Base-by-base conservation (phyloP, 2,329 filamentous ascomycete species). In the Apiospora phragmitis region DNA sequence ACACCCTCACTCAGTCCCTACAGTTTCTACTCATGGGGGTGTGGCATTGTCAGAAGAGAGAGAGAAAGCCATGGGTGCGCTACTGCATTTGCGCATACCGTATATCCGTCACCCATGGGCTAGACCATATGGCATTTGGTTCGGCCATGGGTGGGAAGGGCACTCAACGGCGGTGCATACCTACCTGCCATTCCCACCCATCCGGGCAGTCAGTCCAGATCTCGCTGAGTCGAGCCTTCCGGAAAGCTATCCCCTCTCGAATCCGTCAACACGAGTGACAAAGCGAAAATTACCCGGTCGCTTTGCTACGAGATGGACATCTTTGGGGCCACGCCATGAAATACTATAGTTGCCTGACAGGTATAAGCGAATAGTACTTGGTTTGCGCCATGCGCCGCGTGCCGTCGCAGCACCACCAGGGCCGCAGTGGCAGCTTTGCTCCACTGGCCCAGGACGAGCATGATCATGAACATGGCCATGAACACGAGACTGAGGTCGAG, bases 381-480 rank as follows among this genome's bases (percentile, higher is more conserved):
- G 11, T 45, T 32, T 32, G n/a, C 24, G 42, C 65, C 26, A 72
- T 72, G 71, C 55, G 42, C 42, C 67, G 45, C 26, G n/a, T 29
- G 8, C 32, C 29, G 32, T 68, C 65, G 38, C 69, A 70, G n/a
- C 21, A 66, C 38, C 45, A 66, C 24, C 49, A 6, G 26, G 65
- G 49, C 68, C 35, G 68, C 14, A 42, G 66, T 55, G 68, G 41
- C 43, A 66, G 55, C 43, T 72, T 72, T 45, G 66, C 69, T 29
- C 71, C 71, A 16, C 38, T 72, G 42, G 69, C 67, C 26, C 71
- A 72, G 59, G 59, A 24, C 35, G 70, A 71, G 26, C 43, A 65
- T 26, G 41, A 62, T 38, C 18, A 38, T 14, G 18, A 9, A 21
- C 51, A 4, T 8, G 49, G 21, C 32, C 4, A 9, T 11, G 29